These are phyloP conservation scores for Cryptococcus sp. DNA, from an alignment of 1,284 basidiomycete species.

Conservation along the genomic window DNA sequence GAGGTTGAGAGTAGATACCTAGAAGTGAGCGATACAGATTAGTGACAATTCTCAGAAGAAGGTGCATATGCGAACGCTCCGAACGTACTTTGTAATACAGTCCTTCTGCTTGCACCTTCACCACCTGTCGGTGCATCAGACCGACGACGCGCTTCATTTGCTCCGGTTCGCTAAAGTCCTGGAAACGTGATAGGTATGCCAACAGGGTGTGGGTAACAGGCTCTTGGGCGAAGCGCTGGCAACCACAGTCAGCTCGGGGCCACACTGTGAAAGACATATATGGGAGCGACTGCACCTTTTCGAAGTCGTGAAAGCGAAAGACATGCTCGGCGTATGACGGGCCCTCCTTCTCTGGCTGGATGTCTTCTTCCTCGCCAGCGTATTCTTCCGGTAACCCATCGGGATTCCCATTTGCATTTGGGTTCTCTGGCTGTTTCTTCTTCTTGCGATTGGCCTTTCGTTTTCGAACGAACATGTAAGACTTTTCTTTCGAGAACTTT, in stretches of 20 bases:
- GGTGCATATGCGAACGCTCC: neutral
- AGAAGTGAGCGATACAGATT: constrained; percentile 5
- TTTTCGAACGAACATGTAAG: constrained; percentile 75
- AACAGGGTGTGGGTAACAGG: constrained; percentile 80
- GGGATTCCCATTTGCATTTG: constrained; percentile 3
- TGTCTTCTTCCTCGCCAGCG: constrained; percentile 56
- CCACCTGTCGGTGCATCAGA: constrained; percentile 82
- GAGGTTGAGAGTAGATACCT: constrained; percentile 81
- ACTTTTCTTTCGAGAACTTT: constrained; percentile 72
- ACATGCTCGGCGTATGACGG: constrained; percentile 74
- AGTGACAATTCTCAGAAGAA: neutral
- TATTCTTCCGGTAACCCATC: constrained; percentile 43
- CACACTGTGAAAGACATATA: neutral
- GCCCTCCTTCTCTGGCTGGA: constrained; percentile 61
- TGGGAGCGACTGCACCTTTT: constrained; percentile 64
- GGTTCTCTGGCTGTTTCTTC: constrained; percentile 52
- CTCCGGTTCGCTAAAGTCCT: constrained; percentile 73
- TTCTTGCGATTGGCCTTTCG: constrained; percentile 61
- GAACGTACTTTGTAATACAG: constrained; percentile 83
- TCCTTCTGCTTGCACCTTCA: constrained; percentile 84
- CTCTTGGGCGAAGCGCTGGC: constrained; percentile 77
- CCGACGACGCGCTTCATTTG: constrained; percentile 82
- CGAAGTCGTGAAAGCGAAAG: constrained; percentile 85
- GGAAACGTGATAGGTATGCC: constrained; percentile 75
- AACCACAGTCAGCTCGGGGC: constrained; percentile 1